A percentile compares a stretch with the other conserved stretches of the same genome.
phyloP scores from a whole-genome alignment of 139 green algal genomes.

The Bryopsis sp. region DNA sequence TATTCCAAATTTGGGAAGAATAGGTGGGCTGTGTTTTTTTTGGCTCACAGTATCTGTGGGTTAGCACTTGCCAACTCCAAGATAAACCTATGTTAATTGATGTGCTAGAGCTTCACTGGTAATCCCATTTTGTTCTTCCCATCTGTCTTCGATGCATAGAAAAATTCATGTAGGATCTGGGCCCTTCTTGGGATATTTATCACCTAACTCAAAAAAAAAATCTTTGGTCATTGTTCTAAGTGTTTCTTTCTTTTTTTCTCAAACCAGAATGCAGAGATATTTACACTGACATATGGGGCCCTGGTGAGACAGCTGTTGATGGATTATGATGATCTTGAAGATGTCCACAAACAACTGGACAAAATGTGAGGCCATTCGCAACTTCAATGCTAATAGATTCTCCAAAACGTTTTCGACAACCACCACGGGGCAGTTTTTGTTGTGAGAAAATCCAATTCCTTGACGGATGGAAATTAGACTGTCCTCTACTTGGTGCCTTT shows the following conservation, averaged over 20 bases:
- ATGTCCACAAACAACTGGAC: slow-evolving; percentile 95
- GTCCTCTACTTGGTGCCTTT: too few relatives aligned
- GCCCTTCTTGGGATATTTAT: too few relatives aligned
- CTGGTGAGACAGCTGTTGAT: slow-evolving; percentile 91
- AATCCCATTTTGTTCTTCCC: background rate
- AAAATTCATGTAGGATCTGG: background rate
- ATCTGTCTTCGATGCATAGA: background rate
- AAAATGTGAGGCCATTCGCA: slow-evolving; percentile 78
- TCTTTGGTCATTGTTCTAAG: background rate
- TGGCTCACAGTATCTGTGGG: background rate
- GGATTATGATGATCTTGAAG: slow-evolving; percentile 87
- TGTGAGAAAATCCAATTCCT: too few relatives aligned
- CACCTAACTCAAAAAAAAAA: background rate
- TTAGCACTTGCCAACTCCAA: background rate
- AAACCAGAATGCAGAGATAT: slow-evolving; percentile 84
- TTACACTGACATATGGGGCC: slow-evolving; percentile 93
- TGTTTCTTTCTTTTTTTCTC: background rate
- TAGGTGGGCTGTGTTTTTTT: background rate
- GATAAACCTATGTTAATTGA: too few relatives aligned
- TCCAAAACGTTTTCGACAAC: too few relatives aligned
- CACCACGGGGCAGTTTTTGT: too few relatives aligned
- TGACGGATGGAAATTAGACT: too few relatives aligned
- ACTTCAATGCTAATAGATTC: too few relatives aligned
- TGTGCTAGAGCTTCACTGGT: background rate
- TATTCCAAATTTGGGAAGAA: background rate